Evolutionary conservation across 306 rosid species (phyloP), one percentile per base, ranked within the genome.

Genomic region (Fragaria nilgerrensis): DNA sequence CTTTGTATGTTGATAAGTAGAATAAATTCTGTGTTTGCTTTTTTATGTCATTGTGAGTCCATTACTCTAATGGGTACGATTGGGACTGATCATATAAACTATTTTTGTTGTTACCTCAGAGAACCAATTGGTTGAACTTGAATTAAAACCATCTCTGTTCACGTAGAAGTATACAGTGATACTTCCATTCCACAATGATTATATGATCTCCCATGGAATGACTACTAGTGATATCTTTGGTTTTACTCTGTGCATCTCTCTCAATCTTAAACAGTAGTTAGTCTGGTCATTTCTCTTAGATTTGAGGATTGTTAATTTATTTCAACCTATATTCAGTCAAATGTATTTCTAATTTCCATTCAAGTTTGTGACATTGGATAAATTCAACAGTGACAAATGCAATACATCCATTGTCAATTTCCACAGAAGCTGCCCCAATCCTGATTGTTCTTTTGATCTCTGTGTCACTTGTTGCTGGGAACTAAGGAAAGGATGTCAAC

Each of bases 361-460:
- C 68, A 25, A 77, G 27, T 68, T 77, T 39, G 65, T 77, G 44
- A 68, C 80, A 68, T 20, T 68, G 58, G 13, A 53, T 45, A 77
- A 67, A 68, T 48, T 49, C 75, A 68, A 80, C 89, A 85, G 93
- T 85, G 88, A 89, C 89, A 89, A 83, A 78, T 89, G 90, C 90
- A 77, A 82, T 79, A 89, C 91, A 80, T 89, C 93, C 73, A 89
- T 89, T 70, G 93, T 85, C 86, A 87, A 87, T 80, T 85, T 89
- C 84, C 88, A 85, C 83, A 79, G 93, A 89, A 89, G 89, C 79
- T 89, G 93, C 82, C 76, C 89, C 62, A 85, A 83, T 87, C 85
- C 84, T 59, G 23, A 78, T 78, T 89, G 93, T 80, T 79, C 84
- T 64, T 87, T 77, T 59, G 93, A 89, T 75, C 89, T 89, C 70